phyloP scores from a whole-genome alignment of 306 rosid species.

The Cucumis sativus region DNA sequence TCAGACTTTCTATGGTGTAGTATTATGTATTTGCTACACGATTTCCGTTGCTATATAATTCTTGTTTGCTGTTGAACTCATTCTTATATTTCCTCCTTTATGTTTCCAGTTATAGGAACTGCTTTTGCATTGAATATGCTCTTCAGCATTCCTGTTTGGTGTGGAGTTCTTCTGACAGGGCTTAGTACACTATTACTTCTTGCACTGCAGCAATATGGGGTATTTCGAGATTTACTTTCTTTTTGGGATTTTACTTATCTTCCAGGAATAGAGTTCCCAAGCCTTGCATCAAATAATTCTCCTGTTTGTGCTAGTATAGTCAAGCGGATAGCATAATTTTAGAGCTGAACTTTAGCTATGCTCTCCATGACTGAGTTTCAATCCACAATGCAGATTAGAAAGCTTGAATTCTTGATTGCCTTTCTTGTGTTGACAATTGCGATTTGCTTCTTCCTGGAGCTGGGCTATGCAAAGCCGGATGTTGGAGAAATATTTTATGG shows the following conservation, averaged over 20 bases:
- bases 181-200: constrained; percentile 40
- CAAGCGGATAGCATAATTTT: not conserved
- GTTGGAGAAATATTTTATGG: constrained; percentile 58
- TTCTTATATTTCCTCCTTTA: constrained; percentile 7
- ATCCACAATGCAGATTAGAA: constrained; percentile 56
- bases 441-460: constrained; percentile 78
- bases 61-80: not conserved
- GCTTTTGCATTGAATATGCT: constrained; percentile 60
- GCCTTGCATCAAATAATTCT: not conserved
- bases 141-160: constrained; percentile 44
- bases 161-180: constrained; percentile 48
- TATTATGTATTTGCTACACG: not conserved
- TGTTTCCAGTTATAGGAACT: constrained; percentile 42
- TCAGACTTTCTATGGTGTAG: not conserved
- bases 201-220: constrained; percentile 93
- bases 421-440: constrained; percentile 83
- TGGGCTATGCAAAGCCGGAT: constrained; percentile 76
- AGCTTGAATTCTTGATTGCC: constrained; percentile 90
- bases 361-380: not conserved
- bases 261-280: not conserved
- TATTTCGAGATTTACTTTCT: constrained; percentile 16
- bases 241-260: not conserved
- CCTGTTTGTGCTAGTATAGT: not conserved
- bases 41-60: not conserved
- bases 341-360: not conserved